Conservation (phyloP, 2,329 filamentous ascomycete genomes). For the Fusarium sp. region DNA sequence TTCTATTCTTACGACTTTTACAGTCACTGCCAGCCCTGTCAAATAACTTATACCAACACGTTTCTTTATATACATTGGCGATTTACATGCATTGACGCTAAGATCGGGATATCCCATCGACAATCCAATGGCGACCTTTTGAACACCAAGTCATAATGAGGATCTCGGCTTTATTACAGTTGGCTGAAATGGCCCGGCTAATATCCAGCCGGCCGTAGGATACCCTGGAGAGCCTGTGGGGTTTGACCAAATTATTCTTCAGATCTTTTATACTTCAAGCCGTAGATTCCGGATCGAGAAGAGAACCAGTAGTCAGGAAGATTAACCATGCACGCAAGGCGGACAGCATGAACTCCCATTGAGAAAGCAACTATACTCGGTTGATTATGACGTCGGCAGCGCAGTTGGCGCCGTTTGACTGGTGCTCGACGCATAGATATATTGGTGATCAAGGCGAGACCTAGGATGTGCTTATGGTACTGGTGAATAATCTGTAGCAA, state of each 20-base stretch:
- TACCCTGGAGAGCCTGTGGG: neutral
- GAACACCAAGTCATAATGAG: neutral
- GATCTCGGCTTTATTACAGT: neutral
- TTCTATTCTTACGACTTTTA: too few relatives aligned
- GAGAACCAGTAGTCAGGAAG: neutral
- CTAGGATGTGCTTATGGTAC: neutral
- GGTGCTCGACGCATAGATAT: conserved; percentile 15
- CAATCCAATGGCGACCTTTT: neutral
- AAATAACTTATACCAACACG: too few relatives aligned
- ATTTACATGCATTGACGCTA: too few relatives aligned
- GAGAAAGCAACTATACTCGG: conserved; percentile 17
- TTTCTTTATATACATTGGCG: too few relatives aligned
- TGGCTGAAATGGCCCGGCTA: neutral
- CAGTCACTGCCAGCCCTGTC: too few relatives aligned
- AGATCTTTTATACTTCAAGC: neutral
- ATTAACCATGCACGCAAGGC: conserved; percentile 7
- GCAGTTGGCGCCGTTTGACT: conserved; percentile 2
- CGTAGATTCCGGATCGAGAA: neutral
- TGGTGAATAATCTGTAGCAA: conserved; percentile 12
- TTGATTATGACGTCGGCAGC: conserved; percentile 22
- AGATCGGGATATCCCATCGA: too few relatives aligned
- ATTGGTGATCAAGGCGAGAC: conserved; percentile 20
- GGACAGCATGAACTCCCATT: conserved; percentile 15
- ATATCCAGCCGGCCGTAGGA: neutral
- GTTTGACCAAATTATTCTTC: neutral